Evolutionary conservation across 305 asterid species (phyloP), one percentile per base, ranked within the genome.

Genomic region (Rubia tinctorum): DNA sequence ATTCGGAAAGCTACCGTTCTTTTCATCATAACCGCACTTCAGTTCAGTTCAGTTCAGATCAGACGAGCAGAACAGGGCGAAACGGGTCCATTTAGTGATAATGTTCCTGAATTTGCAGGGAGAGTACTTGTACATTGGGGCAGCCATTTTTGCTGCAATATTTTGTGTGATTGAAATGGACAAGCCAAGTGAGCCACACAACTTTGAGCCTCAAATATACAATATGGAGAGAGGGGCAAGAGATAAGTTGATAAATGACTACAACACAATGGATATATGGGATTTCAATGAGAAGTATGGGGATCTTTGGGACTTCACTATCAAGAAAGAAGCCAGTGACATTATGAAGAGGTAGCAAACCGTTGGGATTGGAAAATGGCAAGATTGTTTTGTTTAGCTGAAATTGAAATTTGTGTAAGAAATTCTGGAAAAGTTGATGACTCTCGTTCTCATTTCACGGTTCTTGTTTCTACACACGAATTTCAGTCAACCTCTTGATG

Each of bases 231-330:
- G 96, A 80, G 97, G 96, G 13, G 91, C 90, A 4, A 90, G 98
- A 0, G 97, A 93, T 76, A 91, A 93, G 89, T 78, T 93, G 69
- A 93, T 93, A 55, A 76, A 91, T 0, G 95, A 93, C 75, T 93
- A 93, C 77, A 93, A 93, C 86, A 84, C 96, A 9, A 93, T 93
- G 98, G 90, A 89, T 72, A 86, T 87, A 20, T 93, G 98, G 97
- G 98, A 93, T 72, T 93, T 93, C 86, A 93, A 91, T 68, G 90
- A 91, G 87, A 93, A 93, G 67, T 93, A 91, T 68, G 95, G 93
- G 0, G 98, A 93, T 56, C 45, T 93, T 4, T 91, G 96, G 96
- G 98, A 93, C 82, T 91, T 93, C 85, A 93, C 97, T 9, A 67
- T 93, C 0, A 83, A 68, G 68, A 86, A 81, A 10, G 93, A 86